Evolutionary conservation across 2,329 filamentous ascomycete species (phyloP), one percentile per base, ranked within the genome.

Genomic region (Berkeleyomyces rouxiae): DNA sequence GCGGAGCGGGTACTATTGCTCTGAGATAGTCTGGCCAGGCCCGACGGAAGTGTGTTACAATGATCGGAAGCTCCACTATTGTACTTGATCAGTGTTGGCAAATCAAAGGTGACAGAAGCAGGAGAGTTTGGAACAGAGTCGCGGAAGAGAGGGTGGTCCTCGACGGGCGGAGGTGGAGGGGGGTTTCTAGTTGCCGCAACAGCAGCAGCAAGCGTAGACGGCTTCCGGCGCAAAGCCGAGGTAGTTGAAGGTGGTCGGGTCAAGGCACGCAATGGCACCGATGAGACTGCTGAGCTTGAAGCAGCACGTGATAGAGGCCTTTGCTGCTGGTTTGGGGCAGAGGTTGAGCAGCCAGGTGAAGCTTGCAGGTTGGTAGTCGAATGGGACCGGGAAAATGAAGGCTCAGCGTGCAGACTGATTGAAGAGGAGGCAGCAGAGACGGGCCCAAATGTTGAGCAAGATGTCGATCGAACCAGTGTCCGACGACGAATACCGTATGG

Each of bases 91-190:
- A 58, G 40, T 43, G 36, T 55, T 6, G 58, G n/a, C 9, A 61
- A 39, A 16, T 33, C 46, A 13, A 64, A 61, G 42, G 37, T 40
- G 16, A 16, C n/a, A 11, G 58, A 46, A 9, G 43, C 39, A n/a
- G 58, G n/a, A 43, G 44, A 60, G 33, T 11, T 49, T 5, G 58
- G 36, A 40, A 33, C 43, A 11, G 43, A 57, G 51, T 64, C 57
- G 11, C 63, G 47, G 37, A 64, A 64, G 31, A 64, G 46, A 4
- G 63, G 63, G n/a, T 64, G 63, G 37, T 62, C 60, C 11, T 62
- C 55, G 9, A 64, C 63, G 3, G 61, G 61, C 13, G 63, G 63
- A 5, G 59, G 59, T 5, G 59, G 59, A 31, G 58, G 60, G 9
- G 55, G 53, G 36, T 62, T 62, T 40, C 57, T 44, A 11, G 57